These are phyloP conservation scores for Mariannaea sp. DNA, from an alignment of 2,329 filamentous ascomycete genomes.

Conservation along the genomic window DNA sequence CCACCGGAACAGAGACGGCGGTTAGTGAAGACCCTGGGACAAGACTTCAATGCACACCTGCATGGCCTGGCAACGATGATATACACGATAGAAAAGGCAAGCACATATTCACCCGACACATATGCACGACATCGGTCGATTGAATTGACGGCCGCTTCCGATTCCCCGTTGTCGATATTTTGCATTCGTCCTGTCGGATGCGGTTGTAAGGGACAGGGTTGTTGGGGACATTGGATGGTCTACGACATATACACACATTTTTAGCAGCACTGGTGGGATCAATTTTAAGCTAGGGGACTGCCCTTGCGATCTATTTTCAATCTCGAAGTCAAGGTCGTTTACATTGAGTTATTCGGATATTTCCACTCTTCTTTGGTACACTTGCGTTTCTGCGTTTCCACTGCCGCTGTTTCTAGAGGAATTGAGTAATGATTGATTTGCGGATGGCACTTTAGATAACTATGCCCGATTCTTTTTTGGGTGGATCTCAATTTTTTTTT, in stretches of 20 bases:
- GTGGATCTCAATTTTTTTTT: not conserved
- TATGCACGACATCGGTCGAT: slow-evolving; percentile 13
- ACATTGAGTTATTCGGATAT: not conserved
- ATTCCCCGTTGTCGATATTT: slow-evolving; percentile 11
- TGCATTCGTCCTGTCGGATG: slow-evolving; percentile 11
- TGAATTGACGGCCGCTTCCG: slow-evolving; percentile 18
- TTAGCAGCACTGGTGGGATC: too few species aligned
- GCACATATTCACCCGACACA: slow-evolving; percentile 5
- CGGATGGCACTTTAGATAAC: too few species aligned
- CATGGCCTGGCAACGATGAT: not conserved
- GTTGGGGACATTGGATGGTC: not conserved
- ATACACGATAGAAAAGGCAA: not conserved
- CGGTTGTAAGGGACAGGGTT: slow-evolving; percentile 7
- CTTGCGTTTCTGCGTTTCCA: too few species aligned
- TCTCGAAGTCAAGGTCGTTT: slow-evolving; percentile 5
- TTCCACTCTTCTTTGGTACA: too few species aligned
- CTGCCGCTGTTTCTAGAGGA: too few species aligned
- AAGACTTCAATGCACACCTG: not conserved
- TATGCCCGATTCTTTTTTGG: too few species aligned
- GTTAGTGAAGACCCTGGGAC: not conserved
- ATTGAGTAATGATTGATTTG: too few species aligned
- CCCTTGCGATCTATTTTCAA: slow-evolving; percentile 15
- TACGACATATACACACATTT: too few species aligned
- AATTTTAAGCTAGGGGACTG: not conserved
- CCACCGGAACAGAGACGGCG: slow-evolving; percentile 12